phyloP scores from a whole-genome alignment of 306 rosid species.

The Cucurbita pepo region DNA sequence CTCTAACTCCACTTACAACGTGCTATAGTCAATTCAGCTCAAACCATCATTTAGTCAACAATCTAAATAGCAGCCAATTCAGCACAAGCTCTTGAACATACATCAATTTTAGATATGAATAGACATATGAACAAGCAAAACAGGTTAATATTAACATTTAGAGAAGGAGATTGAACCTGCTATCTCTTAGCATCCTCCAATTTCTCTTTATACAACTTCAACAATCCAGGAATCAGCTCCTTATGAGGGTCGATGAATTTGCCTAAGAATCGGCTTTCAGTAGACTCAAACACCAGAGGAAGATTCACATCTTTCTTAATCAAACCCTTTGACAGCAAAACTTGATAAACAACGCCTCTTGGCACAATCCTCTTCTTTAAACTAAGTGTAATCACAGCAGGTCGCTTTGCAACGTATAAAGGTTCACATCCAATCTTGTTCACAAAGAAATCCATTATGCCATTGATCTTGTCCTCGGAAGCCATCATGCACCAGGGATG shows the following conservation, averaged over 20 bases:
- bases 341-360: conserved; percentile 15
- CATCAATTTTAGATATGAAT: too few species aligned
- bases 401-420: background rate
- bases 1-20: too few species aligned
- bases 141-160: too few species aligned
- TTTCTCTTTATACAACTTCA: conserved; percentile 14
- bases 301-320: background rate
- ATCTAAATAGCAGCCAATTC: too few species aligned
- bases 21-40: too few species aligned
- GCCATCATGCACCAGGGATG: conserved; percentile 19
- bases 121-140: background rate
- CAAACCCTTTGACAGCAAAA: conserved; percentile 19
- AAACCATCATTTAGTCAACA: too few species aligned
- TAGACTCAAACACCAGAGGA: background rate
- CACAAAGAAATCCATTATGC: conserved; percentile 23
- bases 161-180: background rate
- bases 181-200: background rate
- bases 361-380: conserved; percentile 31
- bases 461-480: conserved; percentile 20
- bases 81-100: too few species aligned
- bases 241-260: conserved; percentile 7
- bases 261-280: conserved; percentile 6
- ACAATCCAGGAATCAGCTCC: conserved; percentile 7
- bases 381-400: conserved; percentile 5
- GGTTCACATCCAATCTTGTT: conserved; percentile 19